Base-by-base conservation (phyloP, 768 basidiomycete species). In the Myochromella boudieri region DNA sequence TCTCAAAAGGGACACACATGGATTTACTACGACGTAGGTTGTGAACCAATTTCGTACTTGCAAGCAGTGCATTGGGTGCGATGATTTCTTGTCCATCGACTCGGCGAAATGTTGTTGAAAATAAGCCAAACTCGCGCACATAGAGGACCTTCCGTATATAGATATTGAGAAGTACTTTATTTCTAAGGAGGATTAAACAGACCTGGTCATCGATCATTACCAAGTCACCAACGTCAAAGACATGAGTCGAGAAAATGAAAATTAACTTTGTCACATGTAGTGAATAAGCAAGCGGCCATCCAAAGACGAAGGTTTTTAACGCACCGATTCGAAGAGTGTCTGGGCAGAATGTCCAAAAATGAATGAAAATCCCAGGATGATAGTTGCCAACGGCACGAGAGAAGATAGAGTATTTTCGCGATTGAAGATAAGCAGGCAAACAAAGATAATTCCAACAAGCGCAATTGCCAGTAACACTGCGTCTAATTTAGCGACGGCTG, bases 241-340 rank as follows among this genome's bases (percentile, higher is more conserved):
- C 84, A 59, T 91, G 89, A 0, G 88, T 90, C 1, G 84, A 85
- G 62, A 90, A 89, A 48, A 90, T 89, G 69, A 91, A 91, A 57
- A 91, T 85, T 17, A 91, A 76, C 86, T 87, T 40, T 3, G 2
- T 39, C 6, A 14, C 20, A 29, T 3, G 36, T 15, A 41, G 9
- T 42, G 11, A 37, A 12, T 20, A 24, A n/a, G 28, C 2, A 4
- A 6, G 17, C 10, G n/a, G 18, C 10, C 31, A 24, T 44, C 25
- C 21, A 14, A 44, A n/a, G 26, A 49, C n/a, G n/a, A n/a, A n/a
- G n/a, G 26, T 15, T 25, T 38, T 15, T 2, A 9, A 62, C 78
- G 45, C 50, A 85, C 85, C 40, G 85, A 88, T 69, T 89, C 84
- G 52, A 91, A 91, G 2, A 91, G 65, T 0, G 80, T 82, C 52